Base-by-base conservation (phyloP, 2,329 filamentous ascomycete genomes). In the Trichoderma koningii region DNA sequence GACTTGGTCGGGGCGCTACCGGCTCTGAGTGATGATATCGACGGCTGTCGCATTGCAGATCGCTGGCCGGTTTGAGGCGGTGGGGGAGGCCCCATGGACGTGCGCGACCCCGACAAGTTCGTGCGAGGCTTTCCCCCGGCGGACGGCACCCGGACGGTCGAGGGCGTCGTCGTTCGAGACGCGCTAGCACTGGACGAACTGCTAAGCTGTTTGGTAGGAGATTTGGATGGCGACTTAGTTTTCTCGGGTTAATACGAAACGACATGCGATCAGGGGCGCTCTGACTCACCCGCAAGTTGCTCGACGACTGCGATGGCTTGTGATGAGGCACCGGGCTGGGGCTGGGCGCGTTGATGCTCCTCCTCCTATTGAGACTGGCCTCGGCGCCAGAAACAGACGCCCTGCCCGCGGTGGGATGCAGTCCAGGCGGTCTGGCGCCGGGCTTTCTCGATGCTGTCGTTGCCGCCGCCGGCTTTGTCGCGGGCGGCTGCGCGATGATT, bases 341-440 rank as follows among this genome's bases (percentile, higher is more conserved):
- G 73, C 89, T 93, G 0, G 87, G 85, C 57, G 87, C 84, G 78
- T 90, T 90, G 66, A 90, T 53, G 59, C 89, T 92, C 79, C 87
- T 87, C 69, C 89, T 81, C 76, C 85, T 91, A 4, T 77, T 76
- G 67, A 85, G 74, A 6, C 80, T 78, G n/a, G 84, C 72, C 70
- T 90, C 86, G 17, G 80, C 74, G 3, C 80, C 64, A 10, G 63
- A 77, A 19, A 78, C 76, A 42, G 82, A 74, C 67, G 72, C 70
- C 64, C 77, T 76, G 2, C 71, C 74, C 2, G 79, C 79, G 41
- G 73, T 75, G 0, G 76, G 74, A 5, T 78, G 77, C 68, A 81
- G 79, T 72, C 84, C 87, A 71, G 76, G 83, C 9, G 85, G 83
- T 42, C 84, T 77, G 52, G 78, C 74, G 38, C 19, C 28, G 7